phyloP scores from a whole-genome alignment of 306 rosid genomes.

The Psophocarpus tetragonolobus region DNA sequence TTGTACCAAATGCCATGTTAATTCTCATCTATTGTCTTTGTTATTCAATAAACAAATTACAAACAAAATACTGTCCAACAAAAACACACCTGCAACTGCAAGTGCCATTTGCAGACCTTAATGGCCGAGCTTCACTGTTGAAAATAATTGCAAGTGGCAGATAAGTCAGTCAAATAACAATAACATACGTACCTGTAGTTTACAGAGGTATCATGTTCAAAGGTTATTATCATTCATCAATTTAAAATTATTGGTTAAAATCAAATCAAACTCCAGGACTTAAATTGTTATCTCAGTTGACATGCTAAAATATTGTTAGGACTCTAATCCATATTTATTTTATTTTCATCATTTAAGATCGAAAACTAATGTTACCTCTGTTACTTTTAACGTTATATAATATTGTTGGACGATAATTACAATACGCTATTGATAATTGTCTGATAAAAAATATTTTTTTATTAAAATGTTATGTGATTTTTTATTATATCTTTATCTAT shows the following conservation, averaged over 20 bases:
- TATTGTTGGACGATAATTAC: not conserved
- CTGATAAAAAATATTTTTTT: too few species aligned
- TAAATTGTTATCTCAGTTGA: too few species aligned
- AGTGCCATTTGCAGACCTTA: constrained; percentile 23
- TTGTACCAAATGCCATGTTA: constrained; percentile 9
- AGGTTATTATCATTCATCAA: too few species aligned
- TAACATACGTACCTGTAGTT: too few species aligned
- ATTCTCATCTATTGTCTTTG: not conserved
- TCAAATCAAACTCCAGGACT: too few species aligned
- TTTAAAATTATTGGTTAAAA: too few species aligned
- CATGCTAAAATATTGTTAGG: not conserved
- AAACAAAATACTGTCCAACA: constrained; percentile 7
- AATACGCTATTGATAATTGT: not conserved
- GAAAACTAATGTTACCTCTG: not conserved
- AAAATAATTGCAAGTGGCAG: constrained; percentile 20
- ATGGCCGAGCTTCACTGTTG: not conserved
- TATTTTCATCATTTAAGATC: not conserved
- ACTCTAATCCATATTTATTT: not conserved
- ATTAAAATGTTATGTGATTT: not conserved
- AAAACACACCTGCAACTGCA: constrained; percentile 3
- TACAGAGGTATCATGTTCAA: too few species aligned
- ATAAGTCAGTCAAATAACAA: constrained; percentile 1
- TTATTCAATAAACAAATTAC: not conserved
- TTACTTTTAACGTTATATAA: not conserved
- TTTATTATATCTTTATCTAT: too few species aligned